Conservation (phyloP, 2,329 filamentous ascomycete species). For the Colletotrichum aenigma region DNA sequence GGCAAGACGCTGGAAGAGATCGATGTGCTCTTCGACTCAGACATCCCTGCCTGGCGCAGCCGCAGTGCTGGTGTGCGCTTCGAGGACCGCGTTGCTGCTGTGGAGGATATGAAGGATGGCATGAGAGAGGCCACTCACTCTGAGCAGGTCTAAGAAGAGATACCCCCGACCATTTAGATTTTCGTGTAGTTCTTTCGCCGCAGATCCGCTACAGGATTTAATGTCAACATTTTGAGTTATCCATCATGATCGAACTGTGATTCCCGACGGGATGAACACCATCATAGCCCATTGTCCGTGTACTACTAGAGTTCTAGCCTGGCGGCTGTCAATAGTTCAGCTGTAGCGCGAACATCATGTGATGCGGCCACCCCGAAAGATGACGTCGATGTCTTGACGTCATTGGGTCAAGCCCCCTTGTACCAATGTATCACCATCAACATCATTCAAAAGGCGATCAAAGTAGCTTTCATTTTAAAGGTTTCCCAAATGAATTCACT, state of each 20-base stretch:
- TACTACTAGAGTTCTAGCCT: not conserved
- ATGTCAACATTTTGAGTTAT: not conserved
- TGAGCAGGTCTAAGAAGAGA: not conserved
- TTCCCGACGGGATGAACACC: not conserved
- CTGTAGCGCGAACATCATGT: not conserved
- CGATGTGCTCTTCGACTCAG: slow-evolving; percentile 20
- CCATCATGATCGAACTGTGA: not conserved
- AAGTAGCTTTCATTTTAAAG: not conserved
- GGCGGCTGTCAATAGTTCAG: not conserved
- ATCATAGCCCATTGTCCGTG: too few relatives aligned
- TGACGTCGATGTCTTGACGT: slow-evolving; percentile 18
- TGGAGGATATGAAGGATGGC: not conserved
- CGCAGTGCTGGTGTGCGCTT: not conserved
- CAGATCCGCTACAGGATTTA: not conserved
- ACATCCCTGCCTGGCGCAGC: slow-evolving; percentile 9
- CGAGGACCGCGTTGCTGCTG: slow-evolving; percentile 3
- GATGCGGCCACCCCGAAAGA: not conserved
- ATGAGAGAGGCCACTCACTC: not conserved
- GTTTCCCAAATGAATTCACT: not conserved
- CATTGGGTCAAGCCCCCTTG: not conserved
- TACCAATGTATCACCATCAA: not conserved
- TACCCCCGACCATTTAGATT: not conserved
- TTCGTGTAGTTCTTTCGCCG: not conserved
- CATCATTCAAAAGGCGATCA: not conserved
- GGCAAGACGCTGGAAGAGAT: slow-evolving; percentile 26